phyloP scores from a whole-genome alignment of 345 rosid species.

The Anacardium occidentale region DNA sequence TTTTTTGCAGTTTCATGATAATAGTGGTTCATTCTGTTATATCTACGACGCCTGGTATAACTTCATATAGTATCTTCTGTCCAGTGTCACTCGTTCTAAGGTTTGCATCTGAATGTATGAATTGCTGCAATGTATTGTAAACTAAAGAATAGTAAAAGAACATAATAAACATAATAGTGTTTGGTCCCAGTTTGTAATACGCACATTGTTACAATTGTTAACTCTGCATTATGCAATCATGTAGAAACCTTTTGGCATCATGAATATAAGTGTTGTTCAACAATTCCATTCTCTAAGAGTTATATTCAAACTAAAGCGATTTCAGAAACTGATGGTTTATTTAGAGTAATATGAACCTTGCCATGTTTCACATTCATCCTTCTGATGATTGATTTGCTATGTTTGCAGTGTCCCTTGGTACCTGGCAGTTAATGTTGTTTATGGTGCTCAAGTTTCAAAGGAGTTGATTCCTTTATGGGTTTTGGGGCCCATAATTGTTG shows the following conservation, averaged over 20 bases:
- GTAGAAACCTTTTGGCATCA: background rate
- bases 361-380: background rate
- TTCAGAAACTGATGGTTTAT: background rate
- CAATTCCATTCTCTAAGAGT: background rate
- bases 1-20: background rate
- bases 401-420: constrained; percentile 66
- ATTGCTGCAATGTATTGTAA: background rate
- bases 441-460: constrained; percentile 77
- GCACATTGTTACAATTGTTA: background rate
- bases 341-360: background rate
- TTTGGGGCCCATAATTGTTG: constrained; percentile 67
- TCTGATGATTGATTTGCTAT: constrained; percentile 21
- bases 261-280: background rate
- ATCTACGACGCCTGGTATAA: background rate
- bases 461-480: constrained; percentile 85
- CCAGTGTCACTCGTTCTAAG: background rate
- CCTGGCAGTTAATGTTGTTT: constrained; percentile 53
- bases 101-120: background rate
- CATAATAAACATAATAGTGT: background rate
- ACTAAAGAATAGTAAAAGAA: background rate
- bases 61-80: background rate
- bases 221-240: background rate
- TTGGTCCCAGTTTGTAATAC: background rate
- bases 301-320: background rate
- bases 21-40: background rate